phyloP scores from a whole-genome alignment of 2,329 filamentous ascomycete genomes.

The Apiospora malaysiana region DNA sequence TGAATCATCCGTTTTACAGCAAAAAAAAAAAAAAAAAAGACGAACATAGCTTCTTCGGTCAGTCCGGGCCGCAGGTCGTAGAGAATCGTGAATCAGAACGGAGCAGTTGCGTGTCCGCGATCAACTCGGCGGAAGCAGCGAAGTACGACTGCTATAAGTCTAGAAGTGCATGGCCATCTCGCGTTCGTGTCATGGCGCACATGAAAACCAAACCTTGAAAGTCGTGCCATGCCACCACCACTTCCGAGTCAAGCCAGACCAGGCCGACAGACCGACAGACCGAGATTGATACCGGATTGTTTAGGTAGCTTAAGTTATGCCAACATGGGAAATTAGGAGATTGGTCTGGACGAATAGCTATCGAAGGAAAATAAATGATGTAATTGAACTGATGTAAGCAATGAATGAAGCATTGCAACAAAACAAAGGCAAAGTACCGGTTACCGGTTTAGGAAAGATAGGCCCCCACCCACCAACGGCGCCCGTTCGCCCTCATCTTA shows the following conservation, averaged over 20 bases:
- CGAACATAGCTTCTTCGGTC: neutral
- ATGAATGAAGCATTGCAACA: too few relatives aligned
- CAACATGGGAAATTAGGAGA: neutral
- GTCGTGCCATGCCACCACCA: too few relatives aligned
- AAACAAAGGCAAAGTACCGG: neutral
- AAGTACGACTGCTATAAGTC: too few relatives aligned
- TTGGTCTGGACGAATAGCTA: neutral
- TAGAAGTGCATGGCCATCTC: too few relatives aligned
- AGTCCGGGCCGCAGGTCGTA: neutral
- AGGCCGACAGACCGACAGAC: too few relatives aligned
- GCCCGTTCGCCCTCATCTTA: neutral
- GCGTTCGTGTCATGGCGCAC: conserved; percentile 10
- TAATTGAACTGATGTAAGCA: neutral
- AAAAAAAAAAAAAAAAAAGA: neutral
- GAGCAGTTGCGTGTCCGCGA: neutral
- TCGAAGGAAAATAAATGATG: neutral
- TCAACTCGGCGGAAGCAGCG: neutral
- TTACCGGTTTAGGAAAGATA: neutral
- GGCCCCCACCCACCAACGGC: neutral
- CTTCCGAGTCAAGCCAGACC: conserved; percentile 11
- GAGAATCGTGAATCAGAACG: neutral
- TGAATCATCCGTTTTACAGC: neutral
- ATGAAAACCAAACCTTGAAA: neutral
- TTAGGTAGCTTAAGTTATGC: neutral
- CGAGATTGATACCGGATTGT: neutral